These are phyloP conservation scores for Oidium heveae DNA, from an alignment of 2,329 filamentous ascomycete genomes.

Conservation along the genomic window DNA sequence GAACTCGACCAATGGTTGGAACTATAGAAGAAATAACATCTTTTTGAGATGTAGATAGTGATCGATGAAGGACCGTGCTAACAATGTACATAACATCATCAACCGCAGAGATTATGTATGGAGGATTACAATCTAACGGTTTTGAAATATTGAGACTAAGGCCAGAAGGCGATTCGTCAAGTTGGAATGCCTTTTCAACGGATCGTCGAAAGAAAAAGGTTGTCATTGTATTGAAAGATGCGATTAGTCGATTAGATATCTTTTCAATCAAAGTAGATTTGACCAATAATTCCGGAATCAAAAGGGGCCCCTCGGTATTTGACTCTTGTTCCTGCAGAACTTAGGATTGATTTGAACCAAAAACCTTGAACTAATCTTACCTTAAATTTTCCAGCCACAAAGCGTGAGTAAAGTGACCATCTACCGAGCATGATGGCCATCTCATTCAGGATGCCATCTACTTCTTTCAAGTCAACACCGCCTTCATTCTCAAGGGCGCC, in stretches of 20 bases:
- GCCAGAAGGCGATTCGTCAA: constrained; percentile 68
- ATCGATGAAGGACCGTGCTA: constrained; percentile 69
- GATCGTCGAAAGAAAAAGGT: constrained; percentile 93
- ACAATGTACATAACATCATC: constrained; percentile 99
- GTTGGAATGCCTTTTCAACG: constrained; percentile 90
- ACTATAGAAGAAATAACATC: constrained; percentile 55
- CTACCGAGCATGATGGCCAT: constrained; percentile 76
- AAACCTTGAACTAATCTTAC: constrained; percentile 22
- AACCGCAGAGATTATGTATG: constrained; percentile 82
- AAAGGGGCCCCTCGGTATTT: constrained; percentile 29
- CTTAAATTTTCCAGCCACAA: constrained; percentile 65
- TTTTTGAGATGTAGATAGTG: constrained; percentile 63
- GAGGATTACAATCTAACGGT: constrained; percentile 50
- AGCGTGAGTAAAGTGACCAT: constrained; percentile 81
- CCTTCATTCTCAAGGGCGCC: constrained; percentile 65
- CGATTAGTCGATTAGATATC: constrained; percentile 44
- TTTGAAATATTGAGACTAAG: constrained; percentile 52
- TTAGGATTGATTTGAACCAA: constrained; percentile 12
- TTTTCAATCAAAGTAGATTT: constrained; percentile 66
- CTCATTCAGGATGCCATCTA: constrained; percentile 69
- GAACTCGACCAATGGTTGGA: constrained; percentile 52
- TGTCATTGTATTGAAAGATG: constrained; percentile 75
- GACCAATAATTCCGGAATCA: constrained; percentile 46
- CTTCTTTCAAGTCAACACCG: constrained; percentile 83
- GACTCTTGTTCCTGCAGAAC: constrained; percentile 22